These are phyloP conservation scores for Trametes villosa DNA, from an alignment of 768 basidiomycete species.

Conservation along the genomic window DNA sequence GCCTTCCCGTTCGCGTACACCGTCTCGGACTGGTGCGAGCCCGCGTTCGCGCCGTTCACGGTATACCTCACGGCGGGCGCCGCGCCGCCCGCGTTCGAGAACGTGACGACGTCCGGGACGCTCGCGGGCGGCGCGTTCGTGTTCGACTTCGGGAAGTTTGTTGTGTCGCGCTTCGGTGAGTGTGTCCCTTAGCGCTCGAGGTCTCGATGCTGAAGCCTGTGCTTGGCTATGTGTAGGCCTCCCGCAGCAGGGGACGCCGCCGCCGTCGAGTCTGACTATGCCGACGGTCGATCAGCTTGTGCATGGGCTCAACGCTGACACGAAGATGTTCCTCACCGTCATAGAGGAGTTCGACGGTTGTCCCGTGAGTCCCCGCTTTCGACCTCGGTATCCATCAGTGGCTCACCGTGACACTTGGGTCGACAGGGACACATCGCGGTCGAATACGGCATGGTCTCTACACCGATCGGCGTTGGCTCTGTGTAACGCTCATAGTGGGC, in stretches of 20 bases:
- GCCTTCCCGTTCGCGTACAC: conserved; percentile 23
- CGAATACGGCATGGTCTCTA: conserved; percentile 23
- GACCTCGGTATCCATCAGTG: not conserved
- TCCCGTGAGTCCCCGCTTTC: conserved; percentile 18
- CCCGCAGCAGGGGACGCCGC: conserved; percentile 9
- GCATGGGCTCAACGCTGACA: not conserved
- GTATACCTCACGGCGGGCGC: conserved; percentile 23
- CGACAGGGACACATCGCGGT: conserved; percentile 23
- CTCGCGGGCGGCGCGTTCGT: conserved; percentile 24
- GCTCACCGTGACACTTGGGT: not conserved
- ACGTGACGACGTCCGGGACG: conserved; percentile 22
- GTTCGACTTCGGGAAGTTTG: conserved; percentile 22
- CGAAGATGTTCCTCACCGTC: conserved; percentile 17
- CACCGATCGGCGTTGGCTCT: conserved; percentile 8
- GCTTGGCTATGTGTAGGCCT: conserved; percentile 18
- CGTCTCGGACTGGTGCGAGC: conserved; percentile 24
- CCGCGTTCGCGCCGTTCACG: conserved; percentile 23
- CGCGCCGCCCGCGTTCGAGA: conserved; percentile 15
- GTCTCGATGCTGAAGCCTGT: not conserved
- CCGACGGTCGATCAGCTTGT: conserved; percentile 5
- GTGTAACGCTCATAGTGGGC: not conserved
- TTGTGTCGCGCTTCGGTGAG: conserved; percentile 28
- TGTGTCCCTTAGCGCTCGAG: not conserved
- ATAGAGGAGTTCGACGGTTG: conserved; percentile 25
- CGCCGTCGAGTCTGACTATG: conserved; percentile 22